A percentile compares a stretch with the other conserved stretches of the same genome.
Conservation (phyloP, 345 rosid species). For the Lenwebbia sp. region DNA sequence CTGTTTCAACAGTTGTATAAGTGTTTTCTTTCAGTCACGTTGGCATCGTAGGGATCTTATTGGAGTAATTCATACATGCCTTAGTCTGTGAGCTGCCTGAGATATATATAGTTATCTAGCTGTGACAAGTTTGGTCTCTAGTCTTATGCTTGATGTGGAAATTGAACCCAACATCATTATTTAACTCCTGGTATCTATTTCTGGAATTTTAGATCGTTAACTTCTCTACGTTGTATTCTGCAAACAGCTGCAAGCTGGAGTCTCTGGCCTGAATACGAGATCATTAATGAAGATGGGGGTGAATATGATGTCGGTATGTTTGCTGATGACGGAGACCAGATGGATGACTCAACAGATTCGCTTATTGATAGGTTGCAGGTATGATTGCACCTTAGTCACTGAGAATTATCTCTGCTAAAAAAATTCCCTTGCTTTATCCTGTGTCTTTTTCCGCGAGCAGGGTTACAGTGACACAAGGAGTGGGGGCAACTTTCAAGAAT, state of each 20-base stretch:
- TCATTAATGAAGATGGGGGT: slow-evolving; percentile 55
- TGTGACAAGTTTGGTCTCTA: neutral
- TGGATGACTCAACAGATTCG: slow-evolving; percentile 36
- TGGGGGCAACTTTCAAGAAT: slow-evolving; percentile 57
- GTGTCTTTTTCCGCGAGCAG: slow-evolving; percentile 18
- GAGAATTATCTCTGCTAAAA: neutral
- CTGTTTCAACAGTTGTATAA: neutral
- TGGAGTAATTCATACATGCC: neutral
- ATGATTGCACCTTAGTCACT: neutral
- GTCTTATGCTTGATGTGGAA: neutral
- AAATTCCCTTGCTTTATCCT: neutral
- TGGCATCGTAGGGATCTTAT: neutral
- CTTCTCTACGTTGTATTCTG: neutral
- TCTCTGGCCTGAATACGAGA: slow-evolving; percentile 76
- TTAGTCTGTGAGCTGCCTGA: neutral
- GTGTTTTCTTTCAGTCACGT: neutral
- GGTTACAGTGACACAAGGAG: slow-evolving; percentile 50
- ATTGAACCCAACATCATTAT: neutral
- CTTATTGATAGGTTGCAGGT: slow-evolving; percentile 53
- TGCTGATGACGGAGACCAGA: slow-evolving; percentile 20
- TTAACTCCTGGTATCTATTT: neutral
- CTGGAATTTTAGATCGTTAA: neutral
- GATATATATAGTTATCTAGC: neutral
- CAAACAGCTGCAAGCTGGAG: slow-evolving; percentile 56
- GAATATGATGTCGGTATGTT: slow-evolving; percentile 47